Percentiles rank a stretch among this genome's conserved stretches.
Conservation (phyloP, 2,329 filamentous ascomycete genomes). For the Magnaporthales sp. region DNA sequence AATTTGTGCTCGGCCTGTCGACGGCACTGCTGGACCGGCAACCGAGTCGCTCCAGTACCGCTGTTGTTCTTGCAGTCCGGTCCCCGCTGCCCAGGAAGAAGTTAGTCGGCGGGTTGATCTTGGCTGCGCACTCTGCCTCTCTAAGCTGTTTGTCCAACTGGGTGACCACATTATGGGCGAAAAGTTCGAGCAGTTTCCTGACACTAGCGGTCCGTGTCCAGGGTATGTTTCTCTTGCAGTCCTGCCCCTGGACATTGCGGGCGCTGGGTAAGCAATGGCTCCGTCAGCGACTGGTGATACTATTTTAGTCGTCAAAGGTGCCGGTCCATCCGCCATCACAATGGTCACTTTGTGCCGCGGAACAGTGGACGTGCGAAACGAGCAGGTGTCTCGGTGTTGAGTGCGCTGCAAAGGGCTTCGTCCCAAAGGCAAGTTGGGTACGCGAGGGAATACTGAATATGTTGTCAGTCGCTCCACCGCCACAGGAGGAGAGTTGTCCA, state of each 20-base stretch:
- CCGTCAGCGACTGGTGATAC: not conserved
- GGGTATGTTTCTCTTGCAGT: not conserved
- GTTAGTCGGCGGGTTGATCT: not conserved
- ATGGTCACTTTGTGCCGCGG: not conserved
- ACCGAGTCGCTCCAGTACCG: not conserved
- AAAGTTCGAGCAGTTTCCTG: not conserved
- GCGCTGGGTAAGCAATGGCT: not conserved
- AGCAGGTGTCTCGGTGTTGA: not conserved
- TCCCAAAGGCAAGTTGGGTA: not conserved
- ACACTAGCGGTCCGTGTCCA: not conserved
- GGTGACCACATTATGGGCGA: not conserved
- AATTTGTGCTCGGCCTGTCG: not conserved
- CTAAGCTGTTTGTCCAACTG: not conserved
- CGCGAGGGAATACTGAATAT: not conserved
- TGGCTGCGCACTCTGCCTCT: not conserved
- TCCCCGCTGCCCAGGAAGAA: not conserved
- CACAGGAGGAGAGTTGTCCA: not conserved
- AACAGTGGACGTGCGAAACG: not conserved
- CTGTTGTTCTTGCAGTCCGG: not conserved
- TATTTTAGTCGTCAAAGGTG: not conserved
- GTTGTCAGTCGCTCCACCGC: not conserved
- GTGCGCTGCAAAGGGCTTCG: not conserved
- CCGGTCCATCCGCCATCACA: not conserved
- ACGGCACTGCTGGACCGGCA: too few relatives aligned
- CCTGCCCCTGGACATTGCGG: not conserved